Base-by-base conservation (phyloP, 192 early-diverging fungal species). In the Spinellus fusiger region DNA sequence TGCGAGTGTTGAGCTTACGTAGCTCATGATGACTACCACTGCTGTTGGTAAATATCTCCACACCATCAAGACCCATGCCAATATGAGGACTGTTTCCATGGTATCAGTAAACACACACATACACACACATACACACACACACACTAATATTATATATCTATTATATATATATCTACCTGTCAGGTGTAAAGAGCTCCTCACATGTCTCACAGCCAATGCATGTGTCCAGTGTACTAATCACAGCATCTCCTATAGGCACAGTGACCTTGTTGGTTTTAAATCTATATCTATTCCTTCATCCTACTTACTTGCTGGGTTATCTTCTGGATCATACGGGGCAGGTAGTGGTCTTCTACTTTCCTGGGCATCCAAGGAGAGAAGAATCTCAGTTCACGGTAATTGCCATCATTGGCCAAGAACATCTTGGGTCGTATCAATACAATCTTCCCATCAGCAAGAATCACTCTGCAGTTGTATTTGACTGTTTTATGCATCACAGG, bases 21-120 rank as follows among this genome's bases (percentile, higher is more conserved):
- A 99, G 80, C 72, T 99, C 95, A 68, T 98, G 95, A 79, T 99
- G 97, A 66, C 87, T 91, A 59, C 92, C 94, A 71, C 91, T 94
- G 67, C 92, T 92, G 66, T 99, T 99, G 38, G 87, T 84, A 49
- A 99, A 91, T 37, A 99, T 92, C 66, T 99, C 97, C 1, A 96
- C 95, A 9, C 97, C 97, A 66, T 94, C 94, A 64, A 99, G 69
- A 1, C 88, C 84, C 85, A 96, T 89, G 0, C 77, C 76, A 58
- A 97, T 97, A 66, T 99, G 95, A 12, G 97, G 95, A 62, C 95
- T 94, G 18, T 44, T 3, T 44, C 9, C 7, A 51, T 26, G 22
- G 5, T n/a, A 51, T 9, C 5, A 51, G 5, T 25, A 51, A 51
- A 8, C 18, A 37, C 7, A 5, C 35, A 13, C 5, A 37, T 37